phyloP scores from a whole-genome alignment of 805 yeast species.

The Wickerhamomyces mucosus region DNA sequence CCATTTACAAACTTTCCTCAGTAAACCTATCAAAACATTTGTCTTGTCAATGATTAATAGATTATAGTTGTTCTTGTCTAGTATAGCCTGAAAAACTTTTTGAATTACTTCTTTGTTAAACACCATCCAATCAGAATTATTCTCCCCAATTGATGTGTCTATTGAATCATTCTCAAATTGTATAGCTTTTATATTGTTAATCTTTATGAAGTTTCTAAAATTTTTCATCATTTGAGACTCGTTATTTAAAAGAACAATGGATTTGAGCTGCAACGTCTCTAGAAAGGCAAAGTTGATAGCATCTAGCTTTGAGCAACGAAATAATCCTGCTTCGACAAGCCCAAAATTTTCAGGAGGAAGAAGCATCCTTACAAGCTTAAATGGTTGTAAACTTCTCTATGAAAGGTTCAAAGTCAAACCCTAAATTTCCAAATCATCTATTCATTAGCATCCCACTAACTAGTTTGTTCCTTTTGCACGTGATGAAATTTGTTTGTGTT shows the following conservation, averaged over 20 bases:
- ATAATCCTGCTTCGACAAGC: slow-evolving; percentile 80
- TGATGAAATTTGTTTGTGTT: too few relatives aligned
- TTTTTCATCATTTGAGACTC: slow-evolving; percentile 68
- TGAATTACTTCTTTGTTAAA: slow-evolving; percentile 56
- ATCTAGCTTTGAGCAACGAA: slow-evolving; percentile 73
- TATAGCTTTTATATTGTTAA: slow-evolving; percentile 40
- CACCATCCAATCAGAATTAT: slow-evolving; percentile 51
- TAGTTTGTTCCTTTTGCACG: too few relatives aligned
- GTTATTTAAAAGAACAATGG: slow-evolving; percentile 70
- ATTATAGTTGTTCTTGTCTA: slow-evolving; percentile 57
- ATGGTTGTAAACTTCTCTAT: too few relatives aligned
- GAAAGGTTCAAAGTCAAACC: not conserved
- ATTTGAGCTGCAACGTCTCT: slow-evolving; percentile 57
- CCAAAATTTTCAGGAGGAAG: slow-evolving; percentile 93
- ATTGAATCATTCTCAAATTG: slow-evolving; percentile 23
- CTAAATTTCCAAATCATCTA: too few relatives aligned
- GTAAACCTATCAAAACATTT: slow-evolving; percentile 68
- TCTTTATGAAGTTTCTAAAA: slow-evolving; percentile 54
- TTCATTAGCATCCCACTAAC: too few relatives aligned
- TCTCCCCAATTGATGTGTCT: slow-evolving; percentile 17
- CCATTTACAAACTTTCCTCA: slow-evolving; percentile 85
- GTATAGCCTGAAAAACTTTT: slow-evolving; percentile 53
- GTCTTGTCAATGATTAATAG: slow-evolving; percentile 71
- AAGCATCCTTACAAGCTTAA: too few relatives aligned
- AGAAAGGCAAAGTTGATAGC: slow-evolving; percentile 71